Evolutionary conservation across 2,329 filamentous ascomycete species (phyloP).

Genomic region (Fusarium anthophilum): DNA sequence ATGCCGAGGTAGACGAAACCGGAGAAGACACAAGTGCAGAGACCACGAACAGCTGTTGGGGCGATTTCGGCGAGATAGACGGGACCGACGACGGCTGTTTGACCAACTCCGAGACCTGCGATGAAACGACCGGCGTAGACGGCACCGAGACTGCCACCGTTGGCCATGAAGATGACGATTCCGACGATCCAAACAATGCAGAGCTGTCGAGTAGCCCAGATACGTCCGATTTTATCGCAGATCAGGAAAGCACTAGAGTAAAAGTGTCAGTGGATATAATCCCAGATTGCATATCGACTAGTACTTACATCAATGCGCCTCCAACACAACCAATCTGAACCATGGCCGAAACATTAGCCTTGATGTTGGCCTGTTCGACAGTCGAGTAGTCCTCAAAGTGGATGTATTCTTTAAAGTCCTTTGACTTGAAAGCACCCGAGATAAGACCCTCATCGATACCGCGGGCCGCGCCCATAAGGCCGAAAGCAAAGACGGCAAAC

Average conservation of each 20-base stretch:
- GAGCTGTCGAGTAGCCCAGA: conserved; percentile 15
- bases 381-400: conserved; percentile 1
- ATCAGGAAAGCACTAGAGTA: conserved; percentile 3
- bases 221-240: conserved; percentile 13
- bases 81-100: conserved; percentile 28
- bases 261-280: background rate
- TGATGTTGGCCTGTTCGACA: conserved; percentile 16
- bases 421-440: conserved; percentile 17
- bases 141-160: conserved; percentile 7
- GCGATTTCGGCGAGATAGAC: conserved; percentile 33
- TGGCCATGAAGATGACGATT: conserved; percentile 16
- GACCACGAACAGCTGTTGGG: conserved; percentile 22
- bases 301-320: conserved; percentile 8
- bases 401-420: conserved; percentile 14
- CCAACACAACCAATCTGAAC: conserved; percentile 20
- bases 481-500: conserved; percentile 20
- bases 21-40: conserved; percentile 30
- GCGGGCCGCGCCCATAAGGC: conserved; percentile 10
- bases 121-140: conserved; percentile 28
- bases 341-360: conserved; percentile 21
- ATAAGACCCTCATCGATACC: conserved; percentile 17
- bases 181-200: conserved; percentile 9
- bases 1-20: conserved; percentile 23
- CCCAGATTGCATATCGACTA: accelerated
- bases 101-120: conserved; percentile 26